Conservation (phyloP, 177 flowering plant genomes). For the Vitis hybrid region DNA sequence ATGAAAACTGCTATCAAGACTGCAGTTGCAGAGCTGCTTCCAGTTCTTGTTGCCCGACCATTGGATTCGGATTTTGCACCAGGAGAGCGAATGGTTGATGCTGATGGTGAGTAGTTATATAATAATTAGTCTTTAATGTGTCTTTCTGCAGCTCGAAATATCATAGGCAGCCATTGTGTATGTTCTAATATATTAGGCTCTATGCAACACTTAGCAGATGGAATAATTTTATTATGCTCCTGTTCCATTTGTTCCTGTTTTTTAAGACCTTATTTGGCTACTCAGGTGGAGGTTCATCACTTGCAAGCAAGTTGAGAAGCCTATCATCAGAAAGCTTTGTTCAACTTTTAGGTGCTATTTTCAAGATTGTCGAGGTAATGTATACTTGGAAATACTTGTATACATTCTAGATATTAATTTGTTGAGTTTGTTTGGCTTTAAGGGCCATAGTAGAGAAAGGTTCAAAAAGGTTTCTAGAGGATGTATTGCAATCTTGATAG, state of each 20-base stretch:
- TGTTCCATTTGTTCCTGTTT: background rate
- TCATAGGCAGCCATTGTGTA: background rate
- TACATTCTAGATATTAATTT: background rate
- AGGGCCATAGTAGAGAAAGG: background rate
- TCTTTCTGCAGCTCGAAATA: conserved; percentile 1
- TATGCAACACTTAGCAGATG: background rate
- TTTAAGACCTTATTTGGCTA: conserved; percentile 16
- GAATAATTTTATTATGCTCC: background rate
- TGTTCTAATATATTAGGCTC: background rate
- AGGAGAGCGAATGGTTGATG: conserved; percentile 62
- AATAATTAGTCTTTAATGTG: background rate
- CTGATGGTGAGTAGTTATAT: conserved; percentile 62
- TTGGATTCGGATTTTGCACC: conserved; percentile 59
- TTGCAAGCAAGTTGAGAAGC: conserved; percentile 85
- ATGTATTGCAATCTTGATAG: too few species aligned
- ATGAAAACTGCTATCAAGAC: conserved; percentile 92
- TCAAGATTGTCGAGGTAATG: conserved; percentile 91
- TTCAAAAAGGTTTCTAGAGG: too few species aligned
- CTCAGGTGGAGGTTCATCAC: conserved; percentile 82
- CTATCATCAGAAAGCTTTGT: conserved; percentile 89
- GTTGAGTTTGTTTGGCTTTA: background rate
- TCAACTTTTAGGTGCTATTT: conserved; percentile 76
- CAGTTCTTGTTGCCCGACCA: conserved; percentile 57
- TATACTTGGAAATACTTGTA: conserved; percentile 8
- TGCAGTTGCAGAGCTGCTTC: conserved; percentile 89